Conservation (phyloP, 345 rosid genomes). For the Bretschneidera sinensis region DNA sequence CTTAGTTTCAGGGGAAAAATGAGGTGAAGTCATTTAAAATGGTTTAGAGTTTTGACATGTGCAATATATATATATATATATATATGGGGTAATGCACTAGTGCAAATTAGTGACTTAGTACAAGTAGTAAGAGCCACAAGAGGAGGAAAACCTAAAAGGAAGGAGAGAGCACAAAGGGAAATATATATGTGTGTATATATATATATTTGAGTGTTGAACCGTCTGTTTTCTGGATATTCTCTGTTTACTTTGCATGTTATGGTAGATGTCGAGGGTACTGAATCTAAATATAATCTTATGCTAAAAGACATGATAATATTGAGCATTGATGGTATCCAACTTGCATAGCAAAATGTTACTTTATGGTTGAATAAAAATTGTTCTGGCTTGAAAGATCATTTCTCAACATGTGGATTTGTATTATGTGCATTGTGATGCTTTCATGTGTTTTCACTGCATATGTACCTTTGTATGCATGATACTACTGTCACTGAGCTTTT, state of each 20-base stretch:
- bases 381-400: neutral
- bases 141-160: neutral
- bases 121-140: neutral
- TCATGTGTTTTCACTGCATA: neutral
- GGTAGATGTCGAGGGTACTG: too few species aligned
- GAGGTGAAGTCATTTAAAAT: neutral
- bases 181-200: neutral
- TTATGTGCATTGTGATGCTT: neutral
- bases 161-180: neutral
- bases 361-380: neutral
- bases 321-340: neutral
- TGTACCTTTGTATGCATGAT: neutral
- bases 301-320: neutral
- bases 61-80: too few species aligned
- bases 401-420: neutral
- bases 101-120: neutral
- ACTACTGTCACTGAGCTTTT: constrained; percentile 2
- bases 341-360: neutral
- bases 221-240: too few species aligned
- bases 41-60: neutral
- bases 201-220: too few species aligned
- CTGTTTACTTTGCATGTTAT: neutral
- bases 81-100: neutral
- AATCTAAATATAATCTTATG: neutral
- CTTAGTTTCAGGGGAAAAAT: neutral